Evolutionary conservation across 176 grass and related monocot species (phyloP), one percentile per base, ranked within the genome.

Genomic region (Musa itinerans): DNA sequence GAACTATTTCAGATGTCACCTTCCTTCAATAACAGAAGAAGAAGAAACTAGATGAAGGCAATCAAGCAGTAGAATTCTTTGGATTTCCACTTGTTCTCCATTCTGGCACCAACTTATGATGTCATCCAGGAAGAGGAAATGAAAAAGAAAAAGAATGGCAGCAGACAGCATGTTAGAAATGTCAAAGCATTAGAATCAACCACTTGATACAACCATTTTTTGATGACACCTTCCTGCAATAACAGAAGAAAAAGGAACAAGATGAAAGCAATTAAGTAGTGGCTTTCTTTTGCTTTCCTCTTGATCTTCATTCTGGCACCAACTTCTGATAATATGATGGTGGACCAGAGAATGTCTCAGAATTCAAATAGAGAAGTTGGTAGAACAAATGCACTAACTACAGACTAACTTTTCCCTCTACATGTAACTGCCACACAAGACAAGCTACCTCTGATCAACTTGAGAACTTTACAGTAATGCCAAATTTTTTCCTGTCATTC

Each of bases 381-480:
- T 20, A 50, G 16, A 20, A 20, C 9, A 70, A 51, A 70, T 70
- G 16, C 57, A n/a, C 57, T n/a, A 15, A n/a, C 57, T 1, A 8
- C 55, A 61, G 4, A 8, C 57, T n/a, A 61, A n/a, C 15, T 61
- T 21, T 61, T n/a, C n/a, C n/a, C 17, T 68, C 65, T n/a, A 13
- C 23, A 65, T 26, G 63, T 21, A 65, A 65, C 63, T 26, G 17
- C 22, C 63, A 65, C 23, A 65, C 63, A 13, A 10, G 6, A 24
- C 20, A 65, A n/a, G 16, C 56, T 25, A 65, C 26, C 20, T 26
- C 27, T 65, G 20, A 12, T 50, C 9, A 43, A 70, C 34, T 19
- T 9, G 50, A 9, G n/a, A 14, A 70, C 68, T 70, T 70, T 70
- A 70, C 68, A 70, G 10, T 50, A 21, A 50, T n/a, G 68, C 68